Base-by-base conservation (phyloP, 306 rosid species). In the Rubus parviflorus region DNA sequence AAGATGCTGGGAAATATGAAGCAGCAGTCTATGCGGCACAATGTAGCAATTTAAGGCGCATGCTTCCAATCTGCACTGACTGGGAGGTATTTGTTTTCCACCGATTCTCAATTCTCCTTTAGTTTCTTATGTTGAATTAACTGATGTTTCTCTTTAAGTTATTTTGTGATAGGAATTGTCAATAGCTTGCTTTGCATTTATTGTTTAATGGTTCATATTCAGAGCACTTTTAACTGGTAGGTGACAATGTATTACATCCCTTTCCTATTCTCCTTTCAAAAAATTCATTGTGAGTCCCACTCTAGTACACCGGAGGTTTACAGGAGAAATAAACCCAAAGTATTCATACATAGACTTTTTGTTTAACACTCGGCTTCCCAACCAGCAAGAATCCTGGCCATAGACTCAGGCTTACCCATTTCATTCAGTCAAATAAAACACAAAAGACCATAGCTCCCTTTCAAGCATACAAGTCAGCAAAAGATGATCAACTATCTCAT, bases 61-160 rank as follows among this genome's bases (percentile, higher is more conserved):
- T 91, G 91, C 99, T 95, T 85, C 97, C 99, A 19, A 85, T 92
- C 79, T 95, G 99, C 88, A 86, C 87, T 0, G 94, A 92, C 79
- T 95, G 99, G 98, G 99, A 95, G 99, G 99, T 94, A 76, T 63
- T 57, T 58, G 73, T 81, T 58, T 19, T 12, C n/a, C 62, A 52
- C 68, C 17, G 35, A 65, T 30, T 57, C 74, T 54, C 42, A 61
- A 53, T 60, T 70, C 45, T 38, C 66, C 47, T 77, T 74, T 67
- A 3, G 25, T 76, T 43, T 74, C 23, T 58, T 68, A 7, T 53
- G 75, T 66, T 54, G 51, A 61, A 65, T 10, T 40, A 61, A 68
- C 14, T 13, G 7, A 42, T 37, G 25, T 42, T 48, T 19, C 57
- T 65, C 22, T 68, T 72, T 48, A 35, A 22, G 54, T 46, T 51